Evolutionary conservation across 2,329 filamentous ascomycete genomes (phyloP).

Genomic region (Phialophora macrospora): DNA sequence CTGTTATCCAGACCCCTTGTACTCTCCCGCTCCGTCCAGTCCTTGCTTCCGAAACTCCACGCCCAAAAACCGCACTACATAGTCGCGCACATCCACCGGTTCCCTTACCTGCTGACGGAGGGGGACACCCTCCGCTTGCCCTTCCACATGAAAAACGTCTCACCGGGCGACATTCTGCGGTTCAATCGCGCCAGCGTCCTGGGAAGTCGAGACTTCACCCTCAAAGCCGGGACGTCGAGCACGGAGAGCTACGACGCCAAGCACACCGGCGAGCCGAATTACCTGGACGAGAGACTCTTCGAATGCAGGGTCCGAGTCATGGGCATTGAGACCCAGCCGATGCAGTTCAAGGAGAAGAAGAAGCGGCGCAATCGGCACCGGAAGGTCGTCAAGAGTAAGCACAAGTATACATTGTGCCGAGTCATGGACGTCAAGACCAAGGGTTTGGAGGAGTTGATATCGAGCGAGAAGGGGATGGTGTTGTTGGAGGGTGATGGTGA

Average conservation of each 20-base stretch:
- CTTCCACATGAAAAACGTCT: constrained; percentile 76
- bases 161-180: constrained; percentile 82
- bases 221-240: constrained; percentile 69
- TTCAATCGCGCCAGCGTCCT: constrained; percentile 82
- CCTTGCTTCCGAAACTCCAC: constrained; percentile 51
- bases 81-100: constrained; percentile 53
- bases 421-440: constrained; percentile 80
- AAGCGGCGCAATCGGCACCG: constrained; percentile 69
- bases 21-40: constrained; percentile 49
- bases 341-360: constrained; percentile 61
- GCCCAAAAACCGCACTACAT: constrained; percentile 55
- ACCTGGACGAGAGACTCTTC: constrained; percentile 81
- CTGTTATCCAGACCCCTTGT: constrained; percentile 43
- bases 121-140: constrained; percentile 78
- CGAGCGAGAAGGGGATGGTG: constrained; percentile 48
- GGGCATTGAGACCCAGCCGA: constrained; percentile 77
- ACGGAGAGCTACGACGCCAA: constrained; percentile 37
- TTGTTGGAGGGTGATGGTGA: constrained; percentile 32
- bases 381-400: constrained; percentile 84
- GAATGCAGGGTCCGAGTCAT: constrained; percentile 84
- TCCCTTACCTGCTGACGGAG: constrained; percentile 58
- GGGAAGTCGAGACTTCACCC: constrained; percentile 86
- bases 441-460: constrained; percentile 58
- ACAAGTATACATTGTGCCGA: constrained; percentile 81
- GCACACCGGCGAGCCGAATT: constrained; percentile 47